phyloP scores from a whole-genome alignment of 2,329 filamentous ascomycete genomes.

The Hymenoscyphus fraxineus region DNA sequence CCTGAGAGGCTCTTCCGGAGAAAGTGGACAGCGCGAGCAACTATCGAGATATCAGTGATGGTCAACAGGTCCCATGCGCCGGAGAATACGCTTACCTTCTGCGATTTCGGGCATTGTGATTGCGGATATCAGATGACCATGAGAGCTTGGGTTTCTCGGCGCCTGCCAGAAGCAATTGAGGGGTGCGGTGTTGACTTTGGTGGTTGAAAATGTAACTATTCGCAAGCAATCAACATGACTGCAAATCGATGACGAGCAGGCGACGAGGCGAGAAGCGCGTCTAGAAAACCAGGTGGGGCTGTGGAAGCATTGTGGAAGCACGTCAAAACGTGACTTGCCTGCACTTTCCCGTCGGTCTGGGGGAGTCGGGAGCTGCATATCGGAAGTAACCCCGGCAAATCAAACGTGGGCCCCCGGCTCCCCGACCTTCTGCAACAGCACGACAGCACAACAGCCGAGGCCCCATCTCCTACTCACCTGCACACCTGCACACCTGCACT shows the following conservation, averaged over 20 bases:
- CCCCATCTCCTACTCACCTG: not conserved
- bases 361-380: too few species aligned
- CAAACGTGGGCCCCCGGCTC: too few species aligned
- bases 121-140: not conserved
- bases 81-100: conserved; percentile 43
- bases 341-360: too few species aligned
- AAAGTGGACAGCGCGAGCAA: conserved; percentile 82
- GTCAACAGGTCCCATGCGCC: not conserved
- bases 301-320: too few species aligned
- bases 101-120: conserved; percentile 58
- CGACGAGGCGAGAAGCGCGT: not conserved
- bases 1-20: conserved; percentile 80
- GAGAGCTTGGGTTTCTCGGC: not conserved
- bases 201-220: not conserved
- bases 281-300: not conserved
- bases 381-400: not conserved
- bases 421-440: too few species aligned
- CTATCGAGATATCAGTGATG: conserved; percentile 37
- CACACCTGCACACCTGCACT: not conserved
- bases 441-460: not conserved
- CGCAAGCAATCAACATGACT: not conserved
- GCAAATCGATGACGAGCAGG: not conserved
- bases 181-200: not conserved
- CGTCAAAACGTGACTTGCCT: not conserved
- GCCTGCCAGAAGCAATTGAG: not conserved